phyloP scores from a whole-genome alignment of 2,329 filamentous ascomycete species.

The Claviceps monticola region DNA sequence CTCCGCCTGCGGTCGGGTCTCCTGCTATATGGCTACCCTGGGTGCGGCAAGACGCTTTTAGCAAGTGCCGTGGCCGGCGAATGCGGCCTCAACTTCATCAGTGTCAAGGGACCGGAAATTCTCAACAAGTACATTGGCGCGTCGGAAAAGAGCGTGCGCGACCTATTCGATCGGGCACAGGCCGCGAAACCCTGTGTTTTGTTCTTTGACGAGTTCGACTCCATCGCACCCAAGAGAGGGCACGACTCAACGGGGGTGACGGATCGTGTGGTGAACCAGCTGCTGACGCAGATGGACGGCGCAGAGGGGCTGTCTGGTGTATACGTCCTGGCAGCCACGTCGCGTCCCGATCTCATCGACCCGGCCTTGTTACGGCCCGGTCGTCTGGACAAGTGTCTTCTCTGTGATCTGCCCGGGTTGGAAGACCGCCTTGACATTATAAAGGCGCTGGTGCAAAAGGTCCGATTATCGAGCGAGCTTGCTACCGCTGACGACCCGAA shows the following conservation, averaged over 20 bases:
- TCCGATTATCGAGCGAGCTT: slow-evolving; percentile 58
- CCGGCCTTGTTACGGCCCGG: slow-evolving; percentile 84
- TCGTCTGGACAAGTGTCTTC: slow-evolving; percentile 78
- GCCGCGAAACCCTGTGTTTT: slow-evolving; percentile 87
- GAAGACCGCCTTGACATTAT: slow-evolving; percentile 85
- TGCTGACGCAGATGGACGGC: slow-evolving; percentile 97
- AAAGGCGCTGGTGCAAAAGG: slow-evolving; percentile 65
- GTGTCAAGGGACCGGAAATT: slow-evolving; percentile 94
- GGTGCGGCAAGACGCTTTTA: slow-evolving; percentile 90
- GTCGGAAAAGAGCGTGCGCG: slow-evolving; percentile 88
- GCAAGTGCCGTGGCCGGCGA: slow-evolving; percentile 96
- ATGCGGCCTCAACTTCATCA: slow-evolving; percentile 96
- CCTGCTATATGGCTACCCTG: slow-evolving; percentile 85
- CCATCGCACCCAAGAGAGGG: slow-evolving; percentile 90
- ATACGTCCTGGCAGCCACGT: slow-evolving; percentile 91
- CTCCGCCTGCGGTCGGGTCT: slow-evolving; percentile 87
- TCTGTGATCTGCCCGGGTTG: slow-evolving; percentile 74
- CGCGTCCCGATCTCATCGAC: slow-evolving; percentile 86
- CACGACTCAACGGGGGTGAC: slow-evolving; percentile 98
- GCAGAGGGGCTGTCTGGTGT: slow-evolving; percentile 90
- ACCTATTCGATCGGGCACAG: slow-evolving; percentile 83
- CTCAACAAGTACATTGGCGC: slow-evolving; percentile 98
- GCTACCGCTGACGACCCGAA: slow-evolving; percentile 28
- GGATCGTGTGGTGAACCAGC: slow-evolving; percentile 93
- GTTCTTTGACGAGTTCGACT: slow-evolving; percentile 98